Evolutionary conservation across 352 stramenopile species (phyloP).

Genomic region (Elongisporangium senticosum): DNA sequence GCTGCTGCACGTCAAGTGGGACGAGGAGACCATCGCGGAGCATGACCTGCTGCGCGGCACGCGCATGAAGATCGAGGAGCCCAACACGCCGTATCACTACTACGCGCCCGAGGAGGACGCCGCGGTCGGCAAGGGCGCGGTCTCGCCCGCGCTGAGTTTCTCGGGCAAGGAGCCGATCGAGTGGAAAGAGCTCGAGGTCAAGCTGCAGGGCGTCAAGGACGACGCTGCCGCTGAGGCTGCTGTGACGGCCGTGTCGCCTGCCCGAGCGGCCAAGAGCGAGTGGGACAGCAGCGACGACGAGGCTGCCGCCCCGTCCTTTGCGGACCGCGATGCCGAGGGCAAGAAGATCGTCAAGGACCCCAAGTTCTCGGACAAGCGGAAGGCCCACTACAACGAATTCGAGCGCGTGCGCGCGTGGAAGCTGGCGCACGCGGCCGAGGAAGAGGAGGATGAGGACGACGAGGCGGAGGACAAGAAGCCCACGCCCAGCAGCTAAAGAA

Average conservation of each 20-base stretch:
- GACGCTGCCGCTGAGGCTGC: not conserved
- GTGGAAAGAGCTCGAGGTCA: conserved; percentile 67
- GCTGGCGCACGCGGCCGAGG: conserved; percentile 41
- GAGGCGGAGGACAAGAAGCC: conserved; percentile 22
- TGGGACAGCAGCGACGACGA: conserved; percentile 59
- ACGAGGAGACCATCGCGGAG: conserved; percentile 89
- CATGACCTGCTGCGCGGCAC: conserved; percentile 90
- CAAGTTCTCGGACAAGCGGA: conserved; percentile 67
- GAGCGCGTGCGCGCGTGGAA: conserved; percentile 64
- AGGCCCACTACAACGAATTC: conserved; percentile 84
- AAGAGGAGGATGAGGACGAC: conserved; percentile 39
- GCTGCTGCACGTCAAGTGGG: conserved; percentile 71
- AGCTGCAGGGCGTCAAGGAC: conserved; percentile 50
- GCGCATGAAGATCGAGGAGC: conserved; percentile 92
- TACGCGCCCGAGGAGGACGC: conserved; percentile 33
- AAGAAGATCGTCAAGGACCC: conserved; percentile 68
- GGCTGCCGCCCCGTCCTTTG: conserved; percentile 17
- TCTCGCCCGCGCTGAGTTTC: conserved; percentile 44
- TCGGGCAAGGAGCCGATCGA: conserved; percentile 47
- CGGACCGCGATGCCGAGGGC: conserved; percentile 38
- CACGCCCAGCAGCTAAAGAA: conserved; percentile 8
- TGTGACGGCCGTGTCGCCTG: not conserved
- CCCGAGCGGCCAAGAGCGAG: conserved; percentile 32
- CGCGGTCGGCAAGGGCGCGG: conserved; percentile 18
- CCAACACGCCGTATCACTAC: conserved; percentile 89